Conservation (phyloP, 176 grass and related monocot genomes). For the Musa schizocarpa region DNA sequence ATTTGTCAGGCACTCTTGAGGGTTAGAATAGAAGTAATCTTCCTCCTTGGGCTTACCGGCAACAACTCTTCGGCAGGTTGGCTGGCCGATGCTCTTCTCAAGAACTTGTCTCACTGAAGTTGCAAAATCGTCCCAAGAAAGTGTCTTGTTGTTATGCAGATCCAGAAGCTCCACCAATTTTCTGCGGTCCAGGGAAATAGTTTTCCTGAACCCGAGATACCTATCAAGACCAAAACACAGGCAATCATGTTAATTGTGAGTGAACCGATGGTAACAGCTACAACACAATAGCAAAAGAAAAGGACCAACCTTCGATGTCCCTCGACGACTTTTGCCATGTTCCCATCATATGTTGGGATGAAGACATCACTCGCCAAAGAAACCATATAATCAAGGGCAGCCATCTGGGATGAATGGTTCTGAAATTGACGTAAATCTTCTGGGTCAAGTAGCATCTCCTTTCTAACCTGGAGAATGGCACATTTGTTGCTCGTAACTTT, state of each 20-base stretch:
- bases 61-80: conserved; percentile 56
- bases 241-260: neutral
- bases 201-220: conserved; percentile 62
- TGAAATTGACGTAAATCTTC: conserved; percentile 62
- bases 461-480: conserved; percentile 48
- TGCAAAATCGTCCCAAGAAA: conserved; percentile 64
- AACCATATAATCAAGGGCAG: conserved; percentile 91
- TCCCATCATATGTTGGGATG: conserved; percentile 84
- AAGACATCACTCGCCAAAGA: conserved; percentile 83
- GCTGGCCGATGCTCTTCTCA: conserved; percentile 38
- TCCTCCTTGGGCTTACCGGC: conserved; percentile 78
- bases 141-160: conserved; percentile 51
- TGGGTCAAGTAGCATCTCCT: conserved; percentile 70
- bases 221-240: conserved; percentile 31
- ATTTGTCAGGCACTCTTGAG: conserved; percentile 70
- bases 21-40: conserved; percentile 95
- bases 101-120: conserved; percentile 41
- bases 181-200: conserved; percentile 52
- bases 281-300: neutral
- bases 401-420: conserved; percentile 98
- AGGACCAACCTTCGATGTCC: conserved; percentile 65
- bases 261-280: neutral
- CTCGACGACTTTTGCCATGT: conserved; percentile 90
- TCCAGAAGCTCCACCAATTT: conserved; percentile 65
- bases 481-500: neutral